phyloP scores from a whole-genome alignment of 2,329 filamentous ascomycete species.

The Capronia americana region DNA sequence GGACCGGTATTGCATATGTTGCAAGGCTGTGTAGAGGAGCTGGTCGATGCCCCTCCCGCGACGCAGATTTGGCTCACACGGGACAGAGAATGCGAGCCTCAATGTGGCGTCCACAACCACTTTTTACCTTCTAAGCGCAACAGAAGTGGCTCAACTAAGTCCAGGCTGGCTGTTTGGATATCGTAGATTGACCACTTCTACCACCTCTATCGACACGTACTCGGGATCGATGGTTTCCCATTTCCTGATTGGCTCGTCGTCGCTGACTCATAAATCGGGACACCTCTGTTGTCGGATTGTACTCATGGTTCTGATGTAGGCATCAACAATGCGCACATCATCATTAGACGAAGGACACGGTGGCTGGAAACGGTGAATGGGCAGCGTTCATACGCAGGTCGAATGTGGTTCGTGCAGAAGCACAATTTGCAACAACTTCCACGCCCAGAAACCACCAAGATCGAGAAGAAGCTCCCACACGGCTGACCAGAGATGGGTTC shows the following conservation, averaged over 20 bases:
- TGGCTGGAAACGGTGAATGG: not conserved
- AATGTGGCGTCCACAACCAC: not conserved
- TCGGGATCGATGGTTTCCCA: not conserved
- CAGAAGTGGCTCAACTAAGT: not conserved
- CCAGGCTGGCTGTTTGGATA: not conserved
- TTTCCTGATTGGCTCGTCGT: not conserved
- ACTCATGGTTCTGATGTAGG: not conserved
- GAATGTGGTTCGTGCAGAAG: not conserved
- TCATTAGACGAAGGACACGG: not conserved
- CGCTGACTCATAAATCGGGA: not conserved
- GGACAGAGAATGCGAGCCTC: not conserved
- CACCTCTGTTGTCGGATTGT: not conserved
- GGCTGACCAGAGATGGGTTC: not conserved
- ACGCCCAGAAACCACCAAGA: not conserved
- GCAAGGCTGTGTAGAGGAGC: not conserved
- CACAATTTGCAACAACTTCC: not conserved
- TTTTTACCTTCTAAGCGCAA: not conserved
- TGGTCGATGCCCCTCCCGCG: not conserved
- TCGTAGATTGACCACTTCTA: not conserved
- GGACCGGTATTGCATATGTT: not conserved
- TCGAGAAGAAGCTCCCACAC: not conserved
- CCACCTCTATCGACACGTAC: not conserved
- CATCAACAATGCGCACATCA: not conserved
- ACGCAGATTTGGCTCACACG: not conserved
- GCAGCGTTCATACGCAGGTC: not conserved